Evolutionary conservation across 768 basidiomycete genomes (phyloP), one percentile per base, ranked within the genome.

Genomic region (Phaeotremella skinneri): DNA sequence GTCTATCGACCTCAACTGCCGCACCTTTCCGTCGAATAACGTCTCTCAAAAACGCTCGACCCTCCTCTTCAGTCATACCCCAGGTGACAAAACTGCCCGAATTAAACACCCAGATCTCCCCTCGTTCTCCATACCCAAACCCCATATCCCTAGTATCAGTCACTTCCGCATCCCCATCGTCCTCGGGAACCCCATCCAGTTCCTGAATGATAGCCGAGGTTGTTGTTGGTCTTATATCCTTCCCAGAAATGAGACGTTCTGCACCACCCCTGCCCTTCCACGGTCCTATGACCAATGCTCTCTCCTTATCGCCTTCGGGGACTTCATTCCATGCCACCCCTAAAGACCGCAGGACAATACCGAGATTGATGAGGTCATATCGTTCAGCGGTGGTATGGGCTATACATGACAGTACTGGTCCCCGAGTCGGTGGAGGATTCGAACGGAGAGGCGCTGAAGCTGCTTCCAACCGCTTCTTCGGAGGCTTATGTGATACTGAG

Each of bases 11-110:
- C 72, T 90, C 85, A 26, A 85, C 82, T 1, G 81, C 82, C 0
- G 80, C 75, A 1, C 81, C 81, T 23, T 78, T 81, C 37, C 78
- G 76, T 47, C 90, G 79, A 17, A 78, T 78, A 29, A 91, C 81
- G 52, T 88, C 81, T 25, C 78, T 74, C 23, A 85, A 82, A 74
- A 93, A 92, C 48, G 77, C 79, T 59, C 79, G 81, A 1, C 88
- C 91, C 37, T 88, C 88, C 7, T 81, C 81, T 75, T 92, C 89
- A 14, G 81, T 83, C 54, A 92, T 77, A 4, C 90, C 91, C 91
- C 91, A 96, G 66, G 86, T 90, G 4, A 96, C 92, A 58, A 91
- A 87, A 64, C 85, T 89, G 2, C 91, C 91, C 64, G 90, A 91
- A 20, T 83, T 81, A 73, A 96, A 96, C 13, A 96, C 82, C 74